phyloP scores from a whole-genome alignment of 768 basidiomycete species.

The Tricholoma hemisulphureum region DNA sequence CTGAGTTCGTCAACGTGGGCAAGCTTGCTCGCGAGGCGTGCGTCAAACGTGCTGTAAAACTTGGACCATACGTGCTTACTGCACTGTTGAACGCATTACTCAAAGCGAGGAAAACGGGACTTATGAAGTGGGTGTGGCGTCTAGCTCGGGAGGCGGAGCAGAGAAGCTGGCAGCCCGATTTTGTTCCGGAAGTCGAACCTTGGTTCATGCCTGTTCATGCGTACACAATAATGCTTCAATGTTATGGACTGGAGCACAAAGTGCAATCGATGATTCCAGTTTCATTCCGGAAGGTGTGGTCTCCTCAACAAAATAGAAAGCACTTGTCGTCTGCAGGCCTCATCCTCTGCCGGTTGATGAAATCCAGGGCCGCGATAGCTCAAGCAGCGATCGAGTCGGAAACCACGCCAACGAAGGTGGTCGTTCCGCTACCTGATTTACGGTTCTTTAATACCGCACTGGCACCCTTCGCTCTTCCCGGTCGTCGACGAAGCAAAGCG shows the following conservation, averaged over 20 bases:
- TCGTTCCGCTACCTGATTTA: slow-evolving; percentile 50
- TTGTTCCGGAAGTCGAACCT: slow-evolving; percentile 31
- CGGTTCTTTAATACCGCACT: slow-evolving; percentile 68
- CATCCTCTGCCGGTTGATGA: slow-evolving; percentile 4
- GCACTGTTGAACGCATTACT: slow-evolving; percentile 57
- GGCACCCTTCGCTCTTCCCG: slow-evolving; percentile 32
- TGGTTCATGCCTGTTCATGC: slow-evolving; percentile 69
- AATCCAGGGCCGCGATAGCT: background rate
- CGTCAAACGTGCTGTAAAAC: slow-evolving; percentile 41
- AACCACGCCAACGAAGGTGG: background rate
- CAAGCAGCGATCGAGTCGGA: background rate
- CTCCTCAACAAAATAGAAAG: slow-evolving; percentile 2
- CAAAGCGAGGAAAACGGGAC: slow-evolving; percentile 51
- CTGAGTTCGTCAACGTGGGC: slow-evolving; percentile 16
- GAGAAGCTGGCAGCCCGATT: slow-evolving; percentile 41
- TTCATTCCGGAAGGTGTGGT: slow-evolving; percentile 2
- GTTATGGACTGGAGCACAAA: slow-evolving; percentile 49
- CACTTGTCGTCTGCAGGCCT: slow-evolving; percentile 9
- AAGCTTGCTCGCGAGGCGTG: slow-evolving; percentile 22
- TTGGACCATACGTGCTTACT: slow-evolving; percentile 63
- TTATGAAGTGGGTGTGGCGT: slow-evolving; percentile 64
- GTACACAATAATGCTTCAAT: slow-evolving; percentile 70
- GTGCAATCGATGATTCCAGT: slow-evolving; percentile 16
- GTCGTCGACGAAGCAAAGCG: background rate
- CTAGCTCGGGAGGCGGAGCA: slow-evolving; percentile 59